Conservation (phyloP, 1,284 basidiomycete genomes). For the Pseudozyma sp. region DNA sequence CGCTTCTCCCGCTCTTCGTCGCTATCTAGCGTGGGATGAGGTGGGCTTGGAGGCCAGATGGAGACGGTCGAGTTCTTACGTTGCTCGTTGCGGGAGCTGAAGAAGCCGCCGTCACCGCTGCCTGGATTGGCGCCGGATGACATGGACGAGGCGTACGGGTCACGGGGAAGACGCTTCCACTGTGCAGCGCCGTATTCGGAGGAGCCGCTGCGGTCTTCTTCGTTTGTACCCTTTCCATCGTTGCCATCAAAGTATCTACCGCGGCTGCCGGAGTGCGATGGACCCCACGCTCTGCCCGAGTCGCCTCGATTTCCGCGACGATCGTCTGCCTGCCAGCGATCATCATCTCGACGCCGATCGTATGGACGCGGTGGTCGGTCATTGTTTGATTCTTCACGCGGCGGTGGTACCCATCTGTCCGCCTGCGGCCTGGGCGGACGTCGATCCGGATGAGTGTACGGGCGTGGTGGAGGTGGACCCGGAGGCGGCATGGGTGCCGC, state of each 20-base stretch:
- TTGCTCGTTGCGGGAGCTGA: constrained; percentile 52
- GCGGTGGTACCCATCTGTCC: constrained; percentile 46
- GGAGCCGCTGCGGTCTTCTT: background rate
- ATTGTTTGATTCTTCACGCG: constrained; percentile 13
- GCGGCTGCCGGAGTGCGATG: constrained; percentile 11
- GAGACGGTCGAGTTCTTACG: constrained; percentile 52
- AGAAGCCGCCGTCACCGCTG: constrained; percentile 33
- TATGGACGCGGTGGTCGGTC: constrained; percentile 11
- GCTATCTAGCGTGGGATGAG: constrained; percentile 42
- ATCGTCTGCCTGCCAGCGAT: constrained; percentile 17
- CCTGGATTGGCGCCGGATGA: constrained; percentile 8
- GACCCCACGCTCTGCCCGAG: constrained; percentile 8
- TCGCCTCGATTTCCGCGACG: constrained; percentile 1
- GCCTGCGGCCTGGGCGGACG: constrained; percentile 37
- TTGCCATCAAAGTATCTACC: constrained; percentile 35
- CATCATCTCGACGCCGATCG: constrained; percentile 7
- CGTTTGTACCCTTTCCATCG: background rate
- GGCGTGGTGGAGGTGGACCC: constrained; percentile 4
- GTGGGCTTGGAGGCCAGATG: constrained; percentile 58
- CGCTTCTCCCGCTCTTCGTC: constrained; percentile 51
- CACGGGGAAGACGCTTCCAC: constrained; percentile 44
- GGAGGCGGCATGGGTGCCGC: constrained; percentile 15
- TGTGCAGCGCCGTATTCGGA: constrained; percentile 42
- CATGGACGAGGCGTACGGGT: constrained; percentile 39
- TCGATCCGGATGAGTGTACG: constrained; percentile 33